Conservation (phyloP, 192 early-diverging fungal genomes). For the Podila minutissima region DNA sequence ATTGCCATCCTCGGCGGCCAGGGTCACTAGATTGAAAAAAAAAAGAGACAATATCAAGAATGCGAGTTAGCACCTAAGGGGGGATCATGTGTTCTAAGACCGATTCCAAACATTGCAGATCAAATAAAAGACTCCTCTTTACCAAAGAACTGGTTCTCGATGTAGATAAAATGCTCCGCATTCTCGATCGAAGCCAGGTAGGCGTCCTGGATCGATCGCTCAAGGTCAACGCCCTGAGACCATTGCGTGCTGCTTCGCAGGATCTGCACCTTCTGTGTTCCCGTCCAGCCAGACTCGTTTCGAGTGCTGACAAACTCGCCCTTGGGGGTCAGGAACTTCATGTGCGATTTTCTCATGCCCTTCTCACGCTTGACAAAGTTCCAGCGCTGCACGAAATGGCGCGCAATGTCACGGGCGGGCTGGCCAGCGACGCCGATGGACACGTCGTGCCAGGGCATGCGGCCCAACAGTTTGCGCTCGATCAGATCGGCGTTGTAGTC, state of each 20-base stretch:
- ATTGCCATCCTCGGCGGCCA: slow-evolving; percentile 27
- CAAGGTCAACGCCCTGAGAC: slow-evolving; percentile 70
- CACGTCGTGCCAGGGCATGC: slow-evolving; percentile 94
- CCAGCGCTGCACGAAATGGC: slow-evolving; percentile 90
- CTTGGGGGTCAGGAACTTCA: slow-evolving; percentile 76
- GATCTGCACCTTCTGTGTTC: slow-evolving; percentile 71
- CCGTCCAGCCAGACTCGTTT: slow-evolving; percentile 64
- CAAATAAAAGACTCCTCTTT: slow-evolving; percentile 14
- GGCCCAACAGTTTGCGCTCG: slow-evolving; percentile 58
- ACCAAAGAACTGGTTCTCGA: slow-evolving; percentile 95
- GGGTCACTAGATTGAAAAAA: slow-evolving; percentile 42
- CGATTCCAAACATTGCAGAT: not conserved
- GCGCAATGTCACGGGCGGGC: slow-evolving; percentile 81
- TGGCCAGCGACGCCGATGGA: slow-evolving; percentile 80
- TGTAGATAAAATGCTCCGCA: slow-evolving; percentile 87
- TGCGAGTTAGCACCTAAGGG: not conserved
- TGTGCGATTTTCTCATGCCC: slow-evolving; percentile 59
- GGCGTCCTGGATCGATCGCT: slow-evolving; percentile 84
- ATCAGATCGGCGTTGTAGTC: slow-evolving; percentile 40
- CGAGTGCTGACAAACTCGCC: slow-evolving; percentile 67
- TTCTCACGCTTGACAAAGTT: slow-evolving; percentile 86
- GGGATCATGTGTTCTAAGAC: not conserved
- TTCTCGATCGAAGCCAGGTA: slow-evolving; percentile 76
- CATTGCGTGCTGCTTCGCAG: slow-evolving; percentile 74
- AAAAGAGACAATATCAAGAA: not conserved